Percentiles rank a stretch among this genome's conserved stretches.
Evolutionary conservation across 2,329 filamentous ascomycete genomes (phyloP).

Genomic region (Bertia moriformis): DNA sequence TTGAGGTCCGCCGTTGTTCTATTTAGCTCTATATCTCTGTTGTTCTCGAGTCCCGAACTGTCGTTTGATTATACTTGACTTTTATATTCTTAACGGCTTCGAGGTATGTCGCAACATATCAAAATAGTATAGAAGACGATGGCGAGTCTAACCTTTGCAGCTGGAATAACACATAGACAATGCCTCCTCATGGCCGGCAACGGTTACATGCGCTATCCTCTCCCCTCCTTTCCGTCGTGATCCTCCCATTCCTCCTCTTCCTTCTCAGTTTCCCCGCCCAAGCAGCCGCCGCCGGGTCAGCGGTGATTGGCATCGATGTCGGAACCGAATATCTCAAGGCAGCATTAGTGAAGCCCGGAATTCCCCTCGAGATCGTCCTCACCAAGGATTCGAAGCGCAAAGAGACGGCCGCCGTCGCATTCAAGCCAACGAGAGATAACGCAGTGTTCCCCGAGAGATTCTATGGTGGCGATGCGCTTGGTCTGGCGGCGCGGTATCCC

Average conservation of each 20-base stretch:
- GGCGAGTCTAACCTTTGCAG: background rate
- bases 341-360: conserved; percentile 85
- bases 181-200: background rate
- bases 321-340: conserved; percentile 97
- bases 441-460: conserved; percentile 71
- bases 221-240: background rate
- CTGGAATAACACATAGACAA: background rate
- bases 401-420: conserved; percentile 78
- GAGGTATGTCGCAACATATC: background rate
- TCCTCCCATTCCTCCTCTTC: conserved; percentile 1
- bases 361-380: conserved; percentile 91
- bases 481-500: conserved; percentile 74
- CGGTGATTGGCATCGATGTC: conserved; percentile 82
- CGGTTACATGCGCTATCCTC: background rate
- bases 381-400: conserved; percentile 97
- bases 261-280: background rate
- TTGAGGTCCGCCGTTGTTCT: background rate
- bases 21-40: background rate
- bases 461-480: conserved; percentile 84
- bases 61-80: no score
- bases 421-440: conserved; percentile 67
- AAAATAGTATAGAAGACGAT: no score
- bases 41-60: background rate
- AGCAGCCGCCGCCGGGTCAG: conserved; percentile 21
- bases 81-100: background rate